Base-by-base conservation (phyloP, 1,139 yeast genomes). In the Pneumocystis oryctolagi region DNA sequence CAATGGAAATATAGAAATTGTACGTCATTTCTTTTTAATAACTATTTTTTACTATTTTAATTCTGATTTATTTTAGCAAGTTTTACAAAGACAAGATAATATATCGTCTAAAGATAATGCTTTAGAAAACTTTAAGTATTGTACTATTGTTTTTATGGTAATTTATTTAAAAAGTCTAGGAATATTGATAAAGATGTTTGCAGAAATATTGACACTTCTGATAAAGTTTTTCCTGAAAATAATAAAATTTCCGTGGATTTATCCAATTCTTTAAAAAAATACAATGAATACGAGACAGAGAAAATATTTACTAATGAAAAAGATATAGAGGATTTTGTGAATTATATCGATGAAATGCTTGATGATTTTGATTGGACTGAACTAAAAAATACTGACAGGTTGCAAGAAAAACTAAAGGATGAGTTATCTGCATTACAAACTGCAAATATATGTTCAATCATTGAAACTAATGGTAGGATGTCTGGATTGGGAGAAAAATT, bases 311-410 rank as follows among this genome's bases (percentile, higher is more conserved):
- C 35, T 30, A 39, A 58, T 37, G 31, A 58, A 25, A 58, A 58
- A 16, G 60, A 37, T 30, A 16, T 14, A 5, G 60, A 58, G 9
- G 60, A 39, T 25, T 28, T 58, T 25, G 14, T 47, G 28, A 58
- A 58, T 58, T 28, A 58, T 8, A 39, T 63, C 18, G 65, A 63
- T 28, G 62, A 59, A 14, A 37, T 60, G 2, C 28, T 89, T 66
- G 87, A 85, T 40, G 92, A 85, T 66, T 79, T 88, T 34, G 82
- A 82, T 53, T 89, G 95, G 94, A 80, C 80, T 35, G 78, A 84
- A 0, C 75, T 79, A 20, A 94, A 87, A 70, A 85, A 83, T 67
- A 78, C 85, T 5, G 79, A 77, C 30, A 75, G 79, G 0, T 72
- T 89, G 40, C 78, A 85, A 55, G 77, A 76, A 60, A 83, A 82